A percentile compares a stretch with the other conserved stretches of the same genome.
Conservation (phyloP, 1,139 yeast genomes). For the Candida sanyaensis region DNA sequence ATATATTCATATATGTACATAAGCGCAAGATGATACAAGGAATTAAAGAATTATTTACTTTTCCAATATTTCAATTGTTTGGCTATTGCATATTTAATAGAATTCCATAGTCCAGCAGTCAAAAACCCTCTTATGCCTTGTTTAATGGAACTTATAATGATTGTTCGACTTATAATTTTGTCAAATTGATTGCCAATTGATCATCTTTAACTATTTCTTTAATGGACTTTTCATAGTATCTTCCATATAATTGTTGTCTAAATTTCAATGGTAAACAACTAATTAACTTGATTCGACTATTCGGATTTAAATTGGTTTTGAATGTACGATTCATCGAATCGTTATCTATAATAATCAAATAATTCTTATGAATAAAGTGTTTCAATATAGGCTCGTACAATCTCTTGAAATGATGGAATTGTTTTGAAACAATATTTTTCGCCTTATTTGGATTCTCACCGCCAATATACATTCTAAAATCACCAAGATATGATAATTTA, state of each 20-base stretch:
- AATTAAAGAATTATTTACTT: conserved; percentile 19
- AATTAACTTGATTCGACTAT: conserved; percentile 29
- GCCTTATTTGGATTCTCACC: conserved; percentile 93
- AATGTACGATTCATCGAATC: conserved; percentile 19
- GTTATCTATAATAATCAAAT: conserved; percentile 19
- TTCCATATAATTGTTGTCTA: conserved; percentile 43
- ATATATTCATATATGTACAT: not conserved
- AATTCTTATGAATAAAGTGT: conserved; percentile 23
- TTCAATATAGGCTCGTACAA: conserved; percentile 67
- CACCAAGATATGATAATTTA: conserved; percentile 84
- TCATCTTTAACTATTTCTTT: conserved; percentile 21
- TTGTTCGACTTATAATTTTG: conserved; percentile 57
- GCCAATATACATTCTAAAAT: conserved; percentile 81
- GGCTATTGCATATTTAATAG: conserved; percentile 76
- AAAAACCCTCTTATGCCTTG: conserved; percentile 84
- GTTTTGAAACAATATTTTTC: conserved; percentile 79
- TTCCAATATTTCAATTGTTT: conserved; percentile 44
- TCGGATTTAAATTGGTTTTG: conserved; percentile 19
- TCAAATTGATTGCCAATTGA: conserved; percentile 38
- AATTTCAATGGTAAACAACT: conserved; percentile 55
- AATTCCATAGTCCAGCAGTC: conserved; percentile 81
- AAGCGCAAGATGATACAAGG: too few relatives aligned
- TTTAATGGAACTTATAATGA: conserved; percentile 65
- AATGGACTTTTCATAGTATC: conserved; percentile 37
- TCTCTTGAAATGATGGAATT: conserved; percentile 63